A percentile compares a stretch with the other conserved stretches of the same genome.
phyloP scores from a whole-genome alignment of 495 filamentous ascomycete species.

The Neurospora sp. region DNA sequence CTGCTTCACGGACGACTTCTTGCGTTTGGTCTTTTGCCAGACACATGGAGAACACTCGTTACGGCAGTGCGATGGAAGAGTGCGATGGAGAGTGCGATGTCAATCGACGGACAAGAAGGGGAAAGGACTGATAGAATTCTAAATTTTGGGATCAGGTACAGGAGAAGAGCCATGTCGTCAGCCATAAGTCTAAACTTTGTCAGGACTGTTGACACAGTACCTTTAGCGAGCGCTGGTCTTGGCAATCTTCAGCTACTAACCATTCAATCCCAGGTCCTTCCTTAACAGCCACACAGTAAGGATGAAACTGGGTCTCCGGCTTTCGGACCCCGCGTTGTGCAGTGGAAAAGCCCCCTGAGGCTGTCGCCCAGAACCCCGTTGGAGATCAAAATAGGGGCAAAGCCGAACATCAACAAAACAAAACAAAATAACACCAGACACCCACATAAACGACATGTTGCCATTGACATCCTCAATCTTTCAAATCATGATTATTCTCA shows the following conservation, averaged over 20 bases:
- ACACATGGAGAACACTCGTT: background rate
- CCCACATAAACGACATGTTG: background rate
- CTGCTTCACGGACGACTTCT: background rate
- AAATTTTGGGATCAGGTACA: background rate
- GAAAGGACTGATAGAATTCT: background rate
- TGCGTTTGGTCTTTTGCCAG: background rate
- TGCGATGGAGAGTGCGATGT: background rate
- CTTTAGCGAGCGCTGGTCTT: background rate
- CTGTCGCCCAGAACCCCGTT: background rate
- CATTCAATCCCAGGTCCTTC: background rate
- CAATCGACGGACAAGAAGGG: background rate
- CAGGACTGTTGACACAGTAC: background rate
- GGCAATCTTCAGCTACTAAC: background rate
- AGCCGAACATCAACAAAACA: background rate
- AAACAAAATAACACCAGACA: background rate
- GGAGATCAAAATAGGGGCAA: background rate
- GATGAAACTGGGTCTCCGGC: background rate
- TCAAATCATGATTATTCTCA: background rate
- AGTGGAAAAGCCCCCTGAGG: background rate
- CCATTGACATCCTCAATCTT: background rate
- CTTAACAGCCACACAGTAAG: background rate
- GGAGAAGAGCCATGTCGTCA: background rate
- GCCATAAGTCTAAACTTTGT: background rate
- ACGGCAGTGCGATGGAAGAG: background rate
- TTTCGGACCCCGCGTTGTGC: background rate